phyloP scores from a whole-genome alignment of 768 basidiomycete species.

The Termitomyces sp. region DNA sequence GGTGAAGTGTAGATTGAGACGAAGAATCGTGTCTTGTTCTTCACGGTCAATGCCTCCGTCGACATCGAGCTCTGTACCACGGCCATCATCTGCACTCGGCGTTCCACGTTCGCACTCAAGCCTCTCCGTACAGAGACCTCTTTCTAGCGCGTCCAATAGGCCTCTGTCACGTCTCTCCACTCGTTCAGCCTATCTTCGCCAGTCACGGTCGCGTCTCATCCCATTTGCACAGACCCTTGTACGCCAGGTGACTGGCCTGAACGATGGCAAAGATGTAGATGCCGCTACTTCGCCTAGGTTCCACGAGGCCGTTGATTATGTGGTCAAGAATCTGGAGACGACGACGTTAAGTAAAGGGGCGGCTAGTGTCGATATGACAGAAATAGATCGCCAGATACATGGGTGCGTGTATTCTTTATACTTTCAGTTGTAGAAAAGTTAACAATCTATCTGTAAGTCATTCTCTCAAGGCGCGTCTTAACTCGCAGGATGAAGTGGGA shows the following conservation, averaged over 20 bases:
- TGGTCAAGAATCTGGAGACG: conserved; percentile 54
- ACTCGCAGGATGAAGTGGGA: conserved; percentile 56
- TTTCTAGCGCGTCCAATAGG: conserved; percentile 25
- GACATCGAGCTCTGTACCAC: conserved; percentile 18
- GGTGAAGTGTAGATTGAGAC: background rate
- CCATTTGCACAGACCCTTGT: conserved; percentile 51
- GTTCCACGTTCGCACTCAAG: conserved; percentile 19
- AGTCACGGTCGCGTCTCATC: conserved; percentile 49
- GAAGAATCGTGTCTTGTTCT: background rate
- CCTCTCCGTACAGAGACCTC: conserved; percentile 17
- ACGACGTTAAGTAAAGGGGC: conserved; percentile 50
- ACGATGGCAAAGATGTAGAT: conserved; percentile 34
- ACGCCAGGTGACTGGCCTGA: conserved; percentile 46
- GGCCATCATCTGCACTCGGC: conserved; percentile 40
- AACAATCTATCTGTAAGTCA: conserved; percentile 31
- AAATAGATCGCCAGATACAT: conserved; percentile 50
- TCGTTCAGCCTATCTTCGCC: conserved; percentile 22
- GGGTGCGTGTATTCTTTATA: conserved; percentile 39
- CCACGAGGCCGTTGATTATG: conserved; percentile 48
- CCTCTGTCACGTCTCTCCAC: conserved; percentile 41
- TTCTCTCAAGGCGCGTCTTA: conserved; percentile 65
- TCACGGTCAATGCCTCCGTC: conserved; percentile 19
- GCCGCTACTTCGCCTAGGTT: conserved; percentile 28
- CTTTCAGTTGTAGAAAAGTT: background rate
- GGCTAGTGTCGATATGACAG: conserved; percentile 48